Conservation (phyloP, 2,329 filamentous ascomycete genomes). For the Emydomyces testavorans region DNA sequence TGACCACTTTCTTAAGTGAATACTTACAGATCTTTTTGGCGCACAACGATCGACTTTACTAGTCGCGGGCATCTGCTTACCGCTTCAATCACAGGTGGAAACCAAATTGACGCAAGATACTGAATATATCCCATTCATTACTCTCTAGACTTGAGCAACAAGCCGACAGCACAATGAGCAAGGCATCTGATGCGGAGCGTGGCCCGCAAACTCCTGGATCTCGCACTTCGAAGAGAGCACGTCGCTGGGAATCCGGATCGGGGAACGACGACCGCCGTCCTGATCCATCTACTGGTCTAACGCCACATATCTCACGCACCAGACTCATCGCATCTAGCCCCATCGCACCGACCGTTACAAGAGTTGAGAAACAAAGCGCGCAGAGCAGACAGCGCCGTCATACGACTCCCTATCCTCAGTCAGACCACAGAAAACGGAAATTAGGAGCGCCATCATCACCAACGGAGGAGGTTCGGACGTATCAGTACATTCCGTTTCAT, state of each 20-base stretch:
- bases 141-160: slow-evolving; percentile 1
- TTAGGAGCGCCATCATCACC: not conserved
- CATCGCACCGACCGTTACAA: not conserved
- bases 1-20: not conserved
- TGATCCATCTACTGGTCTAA: slow-evolving; percentile 11
- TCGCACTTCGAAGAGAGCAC: slow-evolving; percentile 3
- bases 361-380: not conserved
- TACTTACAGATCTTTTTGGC: not conserved
- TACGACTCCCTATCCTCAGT: slow-evolving; percentile 4
- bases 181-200: not conserved
- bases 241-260: slow-evolving; percentile 2
- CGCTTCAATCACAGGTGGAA: not conserved
- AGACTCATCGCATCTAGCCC: slow-evolving; percentile 5
- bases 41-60: not conserved
- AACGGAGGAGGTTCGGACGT: slow-evolving; percentile 2
- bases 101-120: not conserved
- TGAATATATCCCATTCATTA: not conserved
- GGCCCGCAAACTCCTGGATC: slow-evolving; percentile 2
- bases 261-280: not conserved
- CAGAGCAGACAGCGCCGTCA: slow-evolving; percentile 8
- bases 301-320: slow-evolving; percentile 14
- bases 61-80: not conserved
- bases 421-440: slow-evolving; percentile 3
- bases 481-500: slow-evolving; percentile 33
- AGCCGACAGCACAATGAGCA: not conserved